phyloP scores from a whole-genome alignment of 1,284 basidiomycete species.

The Tilletia indica region DNA sequence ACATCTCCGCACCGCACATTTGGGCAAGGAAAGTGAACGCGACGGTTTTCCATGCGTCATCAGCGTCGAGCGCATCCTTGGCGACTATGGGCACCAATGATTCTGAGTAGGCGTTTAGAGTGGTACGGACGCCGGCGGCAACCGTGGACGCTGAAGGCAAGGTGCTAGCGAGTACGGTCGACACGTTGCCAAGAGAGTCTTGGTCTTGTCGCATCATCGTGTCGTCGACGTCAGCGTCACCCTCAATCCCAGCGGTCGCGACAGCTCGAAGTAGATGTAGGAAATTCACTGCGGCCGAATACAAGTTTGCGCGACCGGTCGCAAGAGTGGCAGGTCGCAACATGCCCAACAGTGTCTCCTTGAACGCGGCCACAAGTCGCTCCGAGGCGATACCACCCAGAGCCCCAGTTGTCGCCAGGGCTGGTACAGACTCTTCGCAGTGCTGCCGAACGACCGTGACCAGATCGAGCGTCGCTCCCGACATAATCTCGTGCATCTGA shows the following conservation, averaged over 20 bases:
- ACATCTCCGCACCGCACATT: conserved; percentile 58
- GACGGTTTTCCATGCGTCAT: conserved; percentile 93
- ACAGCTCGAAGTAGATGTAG: conserved; percentile 64
- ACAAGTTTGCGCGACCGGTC: conserved; percentile 92
- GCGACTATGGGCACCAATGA: conserved; percentile 74
- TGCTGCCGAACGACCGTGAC: neutral
- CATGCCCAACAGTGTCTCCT: conserved; percentile 73
- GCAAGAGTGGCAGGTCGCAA: conserved; percentile 76
- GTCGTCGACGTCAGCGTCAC: conserved; percentile 28
- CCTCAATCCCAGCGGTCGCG: conserved; percentile 35
- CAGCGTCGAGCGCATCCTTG: conserved; percentile 87
- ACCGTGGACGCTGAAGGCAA: conserved; percentile 1
- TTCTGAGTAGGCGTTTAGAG: conserved; percentile 65
- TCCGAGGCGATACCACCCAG: conserved; percentile 71
- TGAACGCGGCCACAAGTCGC: conserved; percentile 73
- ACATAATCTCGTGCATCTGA: neutral
- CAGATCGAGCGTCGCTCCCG: conserved; percentile 4
- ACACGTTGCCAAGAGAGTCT: conserved; percentile 8
- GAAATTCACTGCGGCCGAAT: conserved; percentile 84
- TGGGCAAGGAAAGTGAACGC: conserved; percentile 82
- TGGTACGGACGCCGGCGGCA: conserved; percentile 54
- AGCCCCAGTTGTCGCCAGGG: conserved; percentile 59
- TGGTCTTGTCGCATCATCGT: conserved; percentile 37
- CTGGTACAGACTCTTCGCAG: neutral
- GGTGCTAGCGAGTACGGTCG: conserved; percentile 25